Base-by-base conservation (phyloP, 2,329 filamentous ascomycete genomes). In the Pyrenophora graminea region DNA sequence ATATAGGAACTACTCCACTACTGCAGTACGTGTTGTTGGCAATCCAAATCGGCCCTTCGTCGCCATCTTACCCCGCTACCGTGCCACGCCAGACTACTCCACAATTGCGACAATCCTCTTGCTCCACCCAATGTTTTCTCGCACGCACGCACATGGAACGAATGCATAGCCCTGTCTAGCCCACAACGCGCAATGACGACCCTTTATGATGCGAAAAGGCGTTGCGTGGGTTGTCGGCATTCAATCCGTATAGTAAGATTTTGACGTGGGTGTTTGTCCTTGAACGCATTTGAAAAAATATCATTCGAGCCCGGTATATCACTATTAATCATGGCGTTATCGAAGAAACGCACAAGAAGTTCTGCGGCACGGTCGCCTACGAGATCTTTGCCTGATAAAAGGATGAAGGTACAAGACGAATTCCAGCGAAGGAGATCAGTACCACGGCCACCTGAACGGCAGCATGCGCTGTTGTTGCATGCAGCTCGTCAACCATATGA, bases 381-480 rank as follows among this genome's bases (percentile, higher is more conserved):
- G 19, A 12, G 15, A 8, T 17, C 32, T 5, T 18, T 8, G 7
- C 3, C 31, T 10, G 21, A n/a, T 8, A 58, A 58, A 30, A 50
- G 49, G 48, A 41, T 34, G 23, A 51, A 51, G 39, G 39, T 32
- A 23, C 12, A 31, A 6, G 15, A 53, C 17, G 46, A 55, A 3
- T 62, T 59, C 8, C 58, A 63, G 27, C 51, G 43, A 33, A 52
- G 39, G 6, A 27, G 33, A 15, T 23, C 39, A 30, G 32, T 43
- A 12, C 27, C 40, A 5, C 3, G 30, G 6, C 18, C 59, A 15
- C 64, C 68, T 1, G 30, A 56, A 36, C 52, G 45, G 51, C 82
- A 84, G 51, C 74, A 74, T 6, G 80, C 78, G 0, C 63, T 85
- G 5, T 62, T 84, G 15, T 65, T 85, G 2, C 77, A 82, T 58